Conservation (phyloP, 805 yeast species). For the Wickerhamiella sergipiensis region DNA sequence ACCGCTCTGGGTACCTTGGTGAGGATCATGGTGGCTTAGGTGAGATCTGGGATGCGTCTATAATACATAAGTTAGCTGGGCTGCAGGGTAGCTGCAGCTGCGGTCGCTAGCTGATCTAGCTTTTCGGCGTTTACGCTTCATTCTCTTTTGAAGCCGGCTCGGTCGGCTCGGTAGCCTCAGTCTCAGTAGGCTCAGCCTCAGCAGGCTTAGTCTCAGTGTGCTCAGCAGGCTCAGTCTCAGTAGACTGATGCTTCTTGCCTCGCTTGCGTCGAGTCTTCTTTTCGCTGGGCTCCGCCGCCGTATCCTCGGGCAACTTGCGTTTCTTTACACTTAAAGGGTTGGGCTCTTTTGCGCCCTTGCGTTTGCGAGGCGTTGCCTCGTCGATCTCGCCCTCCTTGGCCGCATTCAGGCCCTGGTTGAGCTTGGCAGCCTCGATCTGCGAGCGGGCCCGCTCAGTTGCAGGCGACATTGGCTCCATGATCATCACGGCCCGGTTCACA, state of each 20-base stretch:
- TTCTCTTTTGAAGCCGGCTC: no score
- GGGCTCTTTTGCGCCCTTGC: conserved; percentile 50
- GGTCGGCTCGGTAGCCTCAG: not conserved
- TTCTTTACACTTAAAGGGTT: conserved; percentile 85
- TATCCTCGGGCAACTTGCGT: conserved; percentile 32
- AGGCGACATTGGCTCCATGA: conserved; percentile 83
- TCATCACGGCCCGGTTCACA: conserved; percentile 84
- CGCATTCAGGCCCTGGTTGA: conserved; percentile 69
- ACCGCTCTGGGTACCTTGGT: not conserved
- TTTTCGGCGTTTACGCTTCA: no score
- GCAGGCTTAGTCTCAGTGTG: not conserved
- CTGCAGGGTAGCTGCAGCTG: not conserved
- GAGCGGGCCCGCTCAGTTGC: conserved; percentile 43
- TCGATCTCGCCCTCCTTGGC: conserved; percentile 15
- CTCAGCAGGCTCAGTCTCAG: not conserved
- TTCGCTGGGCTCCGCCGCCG: conserved; percentile 3
- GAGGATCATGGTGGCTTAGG: not conserved
- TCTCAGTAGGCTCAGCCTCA: no score
- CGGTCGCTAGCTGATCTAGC: no score
- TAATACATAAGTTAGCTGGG: not conserved
- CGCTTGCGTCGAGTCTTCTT: conserved; percentile 13
- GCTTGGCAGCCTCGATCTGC: conserved; percentile 48
- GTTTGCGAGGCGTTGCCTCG: conserved; percentile 17
- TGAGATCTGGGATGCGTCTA: not conserved
- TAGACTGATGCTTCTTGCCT: conserved; percentile 9